A percentile compares a stretch with the other conserved stretches of the same genome.
phyloP scores from a whole-genome alignment of 2,329 filamentous ascomycete species.

The Talaromyces sp. region DNA sequence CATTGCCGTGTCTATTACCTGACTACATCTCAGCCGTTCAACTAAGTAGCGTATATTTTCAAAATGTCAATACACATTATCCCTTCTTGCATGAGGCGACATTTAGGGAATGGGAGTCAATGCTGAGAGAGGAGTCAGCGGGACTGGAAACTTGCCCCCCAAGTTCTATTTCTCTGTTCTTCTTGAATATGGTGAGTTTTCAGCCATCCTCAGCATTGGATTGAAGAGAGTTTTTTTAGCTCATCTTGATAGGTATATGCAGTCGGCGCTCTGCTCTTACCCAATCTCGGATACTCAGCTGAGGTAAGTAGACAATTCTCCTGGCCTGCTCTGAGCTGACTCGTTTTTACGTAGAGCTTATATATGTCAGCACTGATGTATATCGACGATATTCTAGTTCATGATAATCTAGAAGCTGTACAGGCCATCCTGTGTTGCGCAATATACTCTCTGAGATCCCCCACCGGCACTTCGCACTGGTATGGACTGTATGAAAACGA shows the following conservation, averaged over 20 bases:
- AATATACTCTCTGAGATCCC: conserved; percentile 26
- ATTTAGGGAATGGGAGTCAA: conserved; percentile 25
- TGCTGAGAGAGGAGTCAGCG: background rate
- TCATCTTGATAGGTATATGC: conserved; percentile 23
- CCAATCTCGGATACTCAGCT: conserved; percentile 17
- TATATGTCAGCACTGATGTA: conserved; percentile 22
- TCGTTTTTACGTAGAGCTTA: conserved; percentile 13
- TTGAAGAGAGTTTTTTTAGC: background rate
- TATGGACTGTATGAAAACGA: conserved; percentile 13
- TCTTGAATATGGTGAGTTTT: conserved; percentile 24
- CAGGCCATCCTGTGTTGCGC: conserved; percentile 34
- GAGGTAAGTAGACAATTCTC: conserved; percentile 18
- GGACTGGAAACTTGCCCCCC: background rate
- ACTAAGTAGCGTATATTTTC: conserved; percentile 32
- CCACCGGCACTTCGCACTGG: conserved; percentile 29
- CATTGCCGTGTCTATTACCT: conserved; percentile 19
- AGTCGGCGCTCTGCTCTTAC: conserved; percentile 24
- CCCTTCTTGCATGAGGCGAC: conserved; percentile 39
- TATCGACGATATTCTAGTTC: conserved; percentile 19
- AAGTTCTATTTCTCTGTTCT: conserved; percentile 20
- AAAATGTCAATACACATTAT: conserved; percentile 39
- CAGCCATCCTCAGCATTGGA: background rate
- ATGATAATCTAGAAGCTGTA: conserved; percentile 32
- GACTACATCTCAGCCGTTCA: conserved; percentile 16
- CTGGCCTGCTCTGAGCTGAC: background rate